These are phyloP conservation scores for Coemansia sp. DNA, from an alignment of 192 early-diverging fungal genomes.

Conservation along the genomic window DNA sequence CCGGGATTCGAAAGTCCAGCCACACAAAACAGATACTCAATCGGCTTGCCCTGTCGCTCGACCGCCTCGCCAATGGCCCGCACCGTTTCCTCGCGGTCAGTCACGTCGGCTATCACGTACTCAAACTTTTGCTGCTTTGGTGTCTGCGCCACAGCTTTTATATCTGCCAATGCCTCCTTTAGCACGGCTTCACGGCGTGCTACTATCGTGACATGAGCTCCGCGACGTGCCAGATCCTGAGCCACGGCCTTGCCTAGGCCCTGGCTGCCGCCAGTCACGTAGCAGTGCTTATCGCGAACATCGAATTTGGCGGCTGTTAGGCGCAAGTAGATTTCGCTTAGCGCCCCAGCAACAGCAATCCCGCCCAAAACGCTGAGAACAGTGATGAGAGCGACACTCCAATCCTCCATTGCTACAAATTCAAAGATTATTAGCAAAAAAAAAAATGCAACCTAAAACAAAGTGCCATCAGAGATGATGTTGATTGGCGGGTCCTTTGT, in stretches of 20 bases:
- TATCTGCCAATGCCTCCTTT: constrained; percentile 61
- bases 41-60: constrained; percentile 48
- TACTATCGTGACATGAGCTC: constrained; percentile 73
- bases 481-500: constrained; percentile 91
- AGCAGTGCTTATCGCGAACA: constrained; percentile 65
- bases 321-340: constrained; percentile 15
- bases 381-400: constrained; percentile 32
- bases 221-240: constrained; percentile 64
- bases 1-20: constrained; percentile 59
- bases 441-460: constrained; percentile 64
- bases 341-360: constrained; percentile 8
- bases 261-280: constrained; percentile 77
- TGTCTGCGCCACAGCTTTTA: constrained; percentile 34
- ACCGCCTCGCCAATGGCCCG: constrained; percentile 64
- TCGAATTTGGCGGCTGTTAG: constrained; percentile 27
- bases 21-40: constrained; percentile 57
- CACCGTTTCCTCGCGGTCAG: constrained; percentile 55
- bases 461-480: constrained; percentile 83
- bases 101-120: constrained; percentile 68
- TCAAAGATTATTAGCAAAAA: not conserved
- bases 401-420: constrained; percentile 38
- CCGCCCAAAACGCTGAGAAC: constrained; percentile 30
- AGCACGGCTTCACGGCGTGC: constrained; percentile 55
- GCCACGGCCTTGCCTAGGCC: constrained; percentile 70
- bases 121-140: constrained; percentile 56